phyloP scores from a whole-genome alignment of 805 yeast genomes.

The Hagleromyces aurorensis region DNA sequence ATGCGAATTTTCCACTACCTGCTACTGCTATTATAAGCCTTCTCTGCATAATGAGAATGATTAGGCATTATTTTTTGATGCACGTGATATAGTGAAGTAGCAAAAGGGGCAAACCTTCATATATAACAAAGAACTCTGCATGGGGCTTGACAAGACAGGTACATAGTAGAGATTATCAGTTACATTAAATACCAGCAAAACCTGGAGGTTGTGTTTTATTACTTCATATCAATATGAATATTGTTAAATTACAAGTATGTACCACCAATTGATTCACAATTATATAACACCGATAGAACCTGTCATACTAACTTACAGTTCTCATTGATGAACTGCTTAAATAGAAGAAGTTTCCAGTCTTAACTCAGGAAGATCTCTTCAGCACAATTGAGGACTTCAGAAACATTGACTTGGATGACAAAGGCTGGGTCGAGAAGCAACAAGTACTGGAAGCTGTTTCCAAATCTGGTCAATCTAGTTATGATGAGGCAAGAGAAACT shows the following conservation, averaged over 20 bases:
- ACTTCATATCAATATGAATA: slow-evolving; percentile 56
- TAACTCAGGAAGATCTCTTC: slow-evolving; percentile 82
- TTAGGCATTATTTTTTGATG: too few species aligned
- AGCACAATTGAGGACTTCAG: slow-evolving; percentile 81
- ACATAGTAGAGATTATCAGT: too few species aligned
- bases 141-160: too few species aligned
- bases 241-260: slow-evolving; percentile 53
- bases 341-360: slow-evolving; percentile 75
- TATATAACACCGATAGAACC: not conserved
- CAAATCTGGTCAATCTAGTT: slow-evolving; percentile 68
- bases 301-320: slow-evolving; percentile 1
- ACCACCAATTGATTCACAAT: not conserved
- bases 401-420: slow-evolving; percentile 77
- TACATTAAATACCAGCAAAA: too few species aligned
- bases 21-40: too few species aligned
- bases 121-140: too few species aligned
- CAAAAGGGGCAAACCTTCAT: too few species aligned
- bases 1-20: too few species aligned
- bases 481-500: slow-evolving; percentile 91
- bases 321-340: slow-evolving; percentile 3
- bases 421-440: slow-evolving; percentile 91
- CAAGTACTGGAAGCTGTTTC: slow-evolving; percentile 80
- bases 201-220: too few species aligned
- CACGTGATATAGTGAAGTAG: too few species aligned
- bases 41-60: too few species aligned